phyloP scores from a whole-genome alignment of 129 eudicot genomes.

The Saposhnikovia divaricata region DNA sequence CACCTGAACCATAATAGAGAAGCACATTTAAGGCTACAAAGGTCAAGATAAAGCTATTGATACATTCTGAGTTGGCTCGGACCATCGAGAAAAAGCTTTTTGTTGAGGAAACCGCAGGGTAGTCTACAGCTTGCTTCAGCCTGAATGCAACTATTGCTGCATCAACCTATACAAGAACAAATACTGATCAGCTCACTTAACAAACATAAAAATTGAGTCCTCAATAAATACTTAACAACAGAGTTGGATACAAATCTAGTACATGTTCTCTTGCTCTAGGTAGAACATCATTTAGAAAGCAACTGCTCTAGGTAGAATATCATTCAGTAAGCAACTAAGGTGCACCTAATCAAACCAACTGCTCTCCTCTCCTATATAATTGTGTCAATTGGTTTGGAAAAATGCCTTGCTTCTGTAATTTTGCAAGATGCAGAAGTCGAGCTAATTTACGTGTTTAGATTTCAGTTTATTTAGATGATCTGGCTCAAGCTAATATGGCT shows the following conservation, averaged over 20 bases:
- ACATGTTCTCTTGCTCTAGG: background rate
- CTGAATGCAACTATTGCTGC: conserved; percentile 43
- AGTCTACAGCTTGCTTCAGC: background rate
- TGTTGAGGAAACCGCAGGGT: conserved; percentile 76
- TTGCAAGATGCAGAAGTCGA: background rate
- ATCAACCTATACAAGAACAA: conserved; percentile 58
- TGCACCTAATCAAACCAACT: background rate
- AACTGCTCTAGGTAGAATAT: background rate
- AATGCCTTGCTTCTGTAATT: background rate
- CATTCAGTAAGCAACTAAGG: background rate
- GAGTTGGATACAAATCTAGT: background rate
- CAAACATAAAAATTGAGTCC: background rate
- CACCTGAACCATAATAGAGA: background rate
- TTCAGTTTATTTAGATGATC: background rate
- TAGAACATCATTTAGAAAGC: background rate
- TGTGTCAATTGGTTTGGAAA: background rate
- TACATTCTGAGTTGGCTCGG: background rate
- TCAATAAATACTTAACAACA: background rate
- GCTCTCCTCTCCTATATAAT: background rate
- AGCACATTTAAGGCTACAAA: background rate
- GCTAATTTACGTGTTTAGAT: background rate
- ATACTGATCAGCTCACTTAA: background rate
- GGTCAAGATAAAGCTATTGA: background rate
- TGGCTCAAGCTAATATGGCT: background rate
- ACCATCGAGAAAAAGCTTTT: conserved; percentile 96